Base-by-base conservation (phyloP, 2,329 filamentous ascomycete species). In the Graphilbum fragrans region DNA sequence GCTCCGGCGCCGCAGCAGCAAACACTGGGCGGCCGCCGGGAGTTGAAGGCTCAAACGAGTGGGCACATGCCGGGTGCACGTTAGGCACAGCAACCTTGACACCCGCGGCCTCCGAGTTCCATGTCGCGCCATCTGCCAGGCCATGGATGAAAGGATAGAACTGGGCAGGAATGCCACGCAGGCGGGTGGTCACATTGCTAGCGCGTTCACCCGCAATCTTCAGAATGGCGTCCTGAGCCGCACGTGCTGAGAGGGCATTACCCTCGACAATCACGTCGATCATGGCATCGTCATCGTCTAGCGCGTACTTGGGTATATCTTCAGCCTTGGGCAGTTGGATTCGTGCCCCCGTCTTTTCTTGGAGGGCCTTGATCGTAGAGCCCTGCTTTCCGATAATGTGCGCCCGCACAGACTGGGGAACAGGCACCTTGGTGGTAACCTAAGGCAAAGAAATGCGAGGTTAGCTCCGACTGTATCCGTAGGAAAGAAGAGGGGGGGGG, bases 351-450 rank as follows among this genome's bases (percentile, higher is more conserved):
- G 87, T 92, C 60, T 83, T 82, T 60, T 90, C 85, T 63, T 90
- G 85, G 41, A 98, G 79, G 37, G 82, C 75, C 64, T 93, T 90
- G 58, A 98, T 93, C 47, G 82, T 90, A 21, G 86, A 76, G 44
- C 93, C 93, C 56, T 83, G 80, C 56, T 86, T 87, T 52, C 92
- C 93, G 58, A 98, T 96, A 61, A 98, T 88, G 61, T 90, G 82
- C 41, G 88, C 77, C 47, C 87, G 80, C 19, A 86, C 77, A 32
- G 86, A 90, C 38, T 81, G 74, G 40, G 90, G 92, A 49, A 98
- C 82, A 3, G 84, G 71, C 38, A 96, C 77, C 49, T 78, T 81
- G 55, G 85, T 70, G n/a, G 67, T 63, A 12, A 43, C 35, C 52
- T 66, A 20, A 40, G 19, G 34, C 4, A 38, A 38, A 31, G 16